Conservation (phyloP, 768 basidiomycete genomes). For the Suillus fuscotomentosus region DNA sequence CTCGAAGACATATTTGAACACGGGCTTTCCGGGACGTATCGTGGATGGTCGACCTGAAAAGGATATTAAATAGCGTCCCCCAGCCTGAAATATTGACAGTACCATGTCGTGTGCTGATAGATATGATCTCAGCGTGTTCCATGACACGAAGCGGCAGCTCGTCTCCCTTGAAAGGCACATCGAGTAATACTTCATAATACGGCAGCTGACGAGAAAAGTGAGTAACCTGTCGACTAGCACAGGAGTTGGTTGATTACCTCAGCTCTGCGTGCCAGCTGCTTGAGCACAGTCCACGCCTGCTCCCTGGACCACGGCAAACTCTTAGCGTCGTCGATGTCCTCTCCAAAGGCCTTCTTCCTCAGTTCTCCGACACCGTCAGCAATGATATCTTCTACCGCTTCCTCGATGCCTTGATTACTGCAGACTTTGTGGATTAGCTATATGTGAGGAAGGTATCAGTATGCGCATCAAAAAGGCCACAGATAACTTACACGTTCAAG, state of each 20-base stretch:
- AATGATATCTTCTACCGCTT: constrained; percentile 91
- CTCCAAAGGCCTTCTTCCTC: constrained; percentile 90
- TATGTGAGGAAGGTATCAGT: not conserved
- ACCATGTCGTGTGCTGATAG: constrained; percentile 78
- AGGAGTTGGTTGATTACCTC: constrained; percentile 44
- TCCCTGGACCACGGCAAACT: constrained; percentile 78
- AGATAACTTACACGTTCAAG: constrained; percentile 66
- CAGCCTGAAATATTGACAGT: constrained; percentile 5
- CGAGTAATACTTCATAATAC: constrained; percentile 78
- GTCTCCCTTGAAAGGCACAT: constrained; percentile 91
- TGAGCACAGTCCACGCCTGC: constrained; percentile 86
- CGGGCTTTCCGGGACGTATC: constrained; percentile 88
- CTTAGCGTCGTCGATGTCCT: constrained; percentile 88
- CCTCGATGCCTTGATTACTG: constrained; percentile 66
- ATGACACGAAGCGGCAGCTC: constrained; percentile 76
- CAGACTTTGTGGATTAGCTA: constrained; percentile 86
- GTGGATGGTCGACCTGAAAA: constrained; percentile 72
- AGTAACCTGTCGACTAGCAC: constrained; percentile 20
- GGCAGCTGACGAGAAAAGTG: constrained; percentile 49
- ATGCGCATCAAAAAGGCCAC: not conserved
- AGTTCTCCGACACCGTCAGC: constrained; percentile 76
- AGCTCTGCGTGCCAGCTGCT: constrained; percentile 60
- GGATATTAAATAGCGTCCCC: not conserved
- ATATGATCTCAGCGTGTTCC: constrained; percentile 88
- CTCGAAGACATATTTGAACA: constrained; percentile 84